Base-by-base conservation (phyloP, 1,284 basidiomycete genomes). In the Sanghuangporus weigelae region DNA sequence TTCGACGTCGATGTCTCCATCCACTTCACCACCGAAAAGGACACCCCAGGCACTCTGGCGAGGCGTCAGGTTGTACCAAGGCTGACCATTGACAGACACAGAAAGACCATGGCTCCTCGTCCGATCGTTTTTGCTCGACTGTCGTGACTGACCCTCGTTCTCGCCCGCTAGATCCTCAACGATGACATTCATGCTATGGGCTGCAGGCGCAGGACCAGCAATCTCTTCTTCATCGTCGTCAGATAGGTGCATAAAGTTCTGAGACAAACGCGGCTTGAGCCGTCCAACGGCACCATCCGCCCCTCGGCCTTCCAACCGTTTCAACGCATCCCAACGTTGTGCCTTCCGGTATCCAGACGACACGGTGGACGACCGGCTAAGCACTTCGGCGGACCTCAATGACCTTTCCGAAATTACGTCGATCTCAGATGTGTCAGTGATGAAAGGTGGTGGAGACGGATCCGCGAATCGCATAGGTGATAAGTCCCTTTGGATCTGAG, bases 221-320 rank as follows among this genome's bases (percentile, higher is more conserved):
- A 56, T 69, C 2, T 76, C 75, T 42, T 73, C 74, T 2, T 76
- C 75, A 39, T 73, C 74, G 23, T 63, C 63, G 48, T 68, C 68
- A 14, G 68, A 68, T 31, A 69, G 55, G 10, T 68, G 56, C 69
- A 74, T 67, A 69, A 72, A 54, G 31, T 49, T 19, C 65, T 71
- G 68, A 58, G 74, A 63, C 56, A 63, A 62, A 64, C 26, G 48
- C 59, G 68, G 59, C 58, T 54, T 11, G 62, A 56, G 35, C 35
- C 69, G 68, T 38, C 67, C 55, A 7, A 59, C 64, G 2, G 60
- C 66, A 63, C 65, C 50, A 67, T 63, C 67, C 57, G 62, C 66
- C 62, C 68, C 73, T 19, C 82, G 83, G 8, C 87, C 86, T 68
- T 89, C 87, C 31, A 89, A 79, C 44, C 81, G 78, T 0, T 85